These are phyloP conservation scores for Rosa hybrid DNA, from an alignment of 331 rosid species.

Conservation along the genomic window DNA sequence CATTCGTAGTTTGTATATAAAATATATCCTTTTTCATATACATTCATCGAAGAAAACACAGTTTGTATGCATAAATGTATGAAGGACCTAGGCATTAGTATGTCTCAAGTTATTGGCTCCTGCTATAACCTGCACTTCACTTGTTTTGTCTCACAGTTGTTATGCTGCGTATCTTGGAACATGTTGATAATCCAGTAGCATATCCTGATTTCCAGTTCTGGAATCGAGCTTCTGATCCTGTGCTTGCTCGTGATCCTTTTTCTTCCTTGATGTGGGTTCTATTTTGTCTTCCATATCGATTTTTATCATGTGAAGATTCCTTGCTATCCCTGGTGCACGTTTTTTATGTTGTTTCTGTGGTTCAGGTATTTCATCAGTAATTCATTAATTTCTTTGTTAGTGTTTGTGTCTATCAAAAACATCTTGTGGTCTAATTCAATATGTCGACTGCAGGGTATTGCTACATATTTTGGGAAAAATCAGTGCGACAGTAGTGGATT, in stretches of 20 bases:
- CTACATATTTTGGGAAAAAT: constrained; percentile 53
- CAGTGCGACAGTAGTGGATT: constrained; percentile 39
- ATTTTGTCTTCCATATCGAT: constrained; percentile 85
- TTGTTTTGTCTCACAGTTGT: constrained; percentile 51
- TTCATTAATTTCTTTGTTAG: constrained; percentile 17
- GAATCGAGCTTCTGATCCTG: constrained; percentile 83
- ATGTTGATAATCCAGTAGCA: constrained; percentile 44
- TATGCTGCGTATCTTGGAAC: constrained; percentile 54
- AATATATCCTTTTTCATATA: background rate
- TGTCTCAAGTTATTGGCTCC: background rate
- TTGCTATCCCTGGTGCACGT: constrained; percentile 76
- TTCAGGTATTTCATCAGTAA: constrained; percentile 62
- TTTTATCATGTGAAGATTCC: constrained; percentile 79
- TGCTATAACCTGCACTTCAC: background rate
- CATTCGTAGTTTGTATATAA: background rate
- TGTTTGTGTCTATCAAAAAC: constrained; percentile 5
- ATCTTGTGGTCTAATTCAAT: constrained; percentile 20
- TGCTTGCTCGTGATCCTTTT: constrained; percentile 82
- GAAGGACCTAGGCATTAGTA: background rate
- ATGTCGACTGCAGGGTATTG: constrained; percentile 61
- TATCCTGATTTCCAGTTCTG: constrained; percentile 63
- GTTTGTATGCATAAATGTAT: background rate
- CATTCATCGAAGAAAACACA: background rate
- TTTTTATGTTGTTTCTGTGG: constrained; percentile 76
- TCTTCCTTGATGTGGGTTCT: constrained; percentile 96